Evolutionary conservation across 2,329 filamentous ascomycete species (phyloP), one percentile per base, ranked within the genome.

Genomic region (Nigrospora oryzae): DNA sequence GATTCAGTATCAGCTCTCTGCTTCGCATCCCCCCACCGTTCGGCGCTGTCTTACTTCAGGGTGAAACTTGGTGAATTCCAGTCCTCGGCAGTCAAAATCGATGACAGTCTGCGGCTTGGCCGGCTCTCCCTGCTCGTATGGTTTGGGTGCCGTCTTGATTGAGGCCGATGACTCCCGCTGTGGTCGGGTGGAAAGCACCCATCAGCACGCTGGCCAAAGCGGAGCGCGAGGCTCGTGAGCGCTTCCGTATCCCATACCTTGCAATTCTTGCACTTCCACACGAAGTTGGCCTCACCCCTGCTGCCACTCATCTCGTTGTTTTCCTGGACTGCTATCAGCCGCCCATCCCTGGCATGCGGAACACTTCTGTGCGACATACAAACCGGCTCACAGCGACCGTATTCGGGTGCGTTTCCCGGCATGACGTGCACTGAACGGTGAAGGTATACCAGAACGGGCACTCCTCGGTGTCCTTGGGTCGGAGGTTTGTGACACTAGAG

Each of bases 241-340:
- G 16, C 36, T 62, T 28, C 23, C 2, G 23, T 7, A 28, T 28
- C 23, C 23, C 68, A 30, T 54, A 93, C 89, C 79, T 93, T 94
- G 82, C 93, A 98, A 62, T 93, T 91, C 68, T 94, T 95, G 77
- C 93, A 98, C 65, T 83, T 90, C 91, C 93, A 98, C n/a, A 98
- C 93, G 66, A 98, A 98, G 66, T 97, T 97, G 49, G 93, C 93
- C 66, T 97, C 90, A 52, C 93, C 93, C 58, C 89, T 80, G 64
- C 90, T 96, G 33, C 90, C 90, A 51, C 88, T 93, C 64, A 96
- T 82, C 52, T 96, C 89, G 61, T 94, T 90, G 58, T 74, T 77
- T 62, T 97, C 91, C 89, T 95, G 50, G 11, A 10, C 15, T 17
- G 14, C 15, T 10, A 17, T 12, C 13, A 32, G 19, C 30, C 14